Conservation (phyloP, 495 filamentous ascomycete genomes). For the Entonaema liquescens region DNA sequence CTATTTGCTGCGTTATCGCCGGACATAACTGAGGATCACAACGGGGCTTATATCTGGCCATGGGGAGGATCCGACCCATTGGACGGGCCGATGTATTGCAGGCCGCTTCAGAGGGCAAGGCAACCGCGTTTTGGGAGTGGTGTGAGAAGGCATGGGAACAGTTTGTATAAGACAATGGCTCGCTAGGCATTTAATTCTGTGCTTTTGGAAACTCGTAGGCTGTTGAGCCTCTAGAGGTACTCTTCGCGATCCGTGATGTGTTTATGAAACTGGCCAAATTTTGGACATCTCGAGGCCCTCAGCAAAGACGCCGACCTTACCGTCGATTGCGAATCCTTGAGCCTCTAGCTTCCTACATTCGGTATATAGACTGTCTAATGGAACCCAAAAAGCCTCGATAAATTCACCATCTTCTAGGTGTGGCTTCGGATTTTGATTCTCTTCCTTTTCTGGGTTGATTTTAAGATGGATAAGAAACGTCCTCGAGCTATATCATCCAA, state of each 20-base stretch:
- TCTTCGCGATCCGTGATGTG: background rate
- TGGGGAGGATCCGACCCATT: background rate
- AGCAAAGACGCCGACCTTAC: conserved; percentile 75
- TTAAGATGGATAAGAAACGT: conserved; percentile 73
- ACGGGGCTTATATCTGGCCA: background rate
- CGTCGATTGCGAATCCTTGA: conserved; percentile 76
- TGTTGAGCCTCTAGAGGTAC: background rate
- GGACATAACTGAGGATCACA: background rate
- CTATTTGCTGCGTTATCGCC: background rate
- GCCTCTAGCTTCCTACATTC: conserved; percentile 66
- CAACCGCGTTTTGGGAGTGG: background rate
- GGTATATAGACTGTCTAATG: conserved; percentile 63
- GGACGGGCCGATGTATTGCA: background rate
- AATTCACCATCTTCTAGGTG: conserved; percentile 79
- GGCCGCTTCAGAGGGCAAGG: background rate
- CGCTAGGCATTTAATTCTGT: background rate
- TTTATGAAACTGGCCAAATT: conserved; percentile 50
- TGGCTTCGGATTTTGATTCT: conserved; percentile 67
- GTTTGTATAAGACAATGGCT: background rate
- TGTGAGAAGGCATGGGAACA: background rate
- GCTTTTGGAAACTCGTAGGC: background rate
- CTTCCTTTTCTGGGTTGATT: conserved; percentile 66
- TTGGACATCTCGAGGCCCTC: conserved; percentile 76
- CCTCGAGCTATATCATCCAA: conserved; percentile 69
- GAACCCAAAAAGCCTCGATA: conserved; percentile 76